Conservation (phyloP, 768 basidiomycete genomes). For the Gymnopilus junonius region DNA sequence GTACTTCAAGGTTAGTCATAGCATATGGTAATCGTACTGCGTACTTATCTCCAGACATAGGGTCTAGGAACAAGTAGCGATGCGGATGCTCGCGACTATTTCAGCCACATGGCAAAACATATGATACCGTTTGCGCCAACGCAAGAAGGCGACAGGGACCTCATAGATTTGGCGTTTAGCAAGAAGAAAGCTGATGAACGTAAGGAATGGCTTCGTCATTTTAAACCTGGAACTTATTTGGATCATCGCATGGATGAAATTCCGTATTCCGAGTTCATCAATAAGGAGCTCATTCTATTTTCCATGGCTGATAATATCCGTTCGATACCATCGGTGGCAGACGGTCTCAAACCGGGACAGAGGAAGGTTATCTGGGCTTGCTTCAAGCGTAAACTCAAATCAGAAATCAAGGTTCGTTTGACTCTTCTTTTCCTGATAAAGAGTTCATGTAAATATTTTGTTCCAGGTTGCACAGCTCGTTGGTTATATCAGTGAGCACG, state of each 20-base stretch:
- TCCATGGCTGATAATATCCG: constrained; percentile 99
- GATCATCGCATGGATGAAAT: constrained; percentile 89
- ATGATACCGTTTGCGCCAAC: constrained; percentile 90
- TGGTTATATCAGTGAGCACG: constrained; percentile 93
- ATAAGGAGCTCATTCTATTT: constrained; percentile 96
- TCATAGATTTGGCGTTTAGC: constrained; percentile 98
- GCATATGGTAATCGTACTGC: background rate
- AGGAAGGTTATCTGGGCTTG: constrained; percentile 96
- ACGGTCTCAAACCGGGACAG: constrained; percentile 97
- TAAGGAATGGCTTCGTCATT: constrained; percentile 96
- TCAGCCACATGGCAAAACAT: constrained; percentile 89
- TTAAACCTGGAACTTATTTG: constrained; percentile 94
- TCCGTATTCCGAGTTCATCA: constrained; percentile 93
- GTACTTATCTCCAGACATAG: constrained; percentile 40
- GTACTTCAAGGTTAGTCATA: constrained; percentile 89
- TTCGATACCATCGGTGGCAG: constrained; percentile 92
- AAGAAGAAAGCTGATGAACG: constrained; percentile 99
- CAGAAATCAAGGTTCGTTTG: constrained; percentile 78
- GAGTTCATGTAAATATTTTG: background rate
- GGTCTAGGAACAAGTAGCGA: constrained; percentile 95
- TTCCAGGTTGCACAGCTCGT: constrained; percentile 88
- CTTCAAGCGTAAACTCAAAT: constrained; percentile 93
- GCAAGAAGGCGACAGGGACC: constrained; percentile 79
- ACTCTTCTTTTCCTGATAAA: background rate
- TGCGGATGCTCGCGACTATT: constrained; percentile 90